Evolutionary conservation across 1,139 yeast species (phyloP).

Genomic region (Tardiomyces blankii): DNA sequence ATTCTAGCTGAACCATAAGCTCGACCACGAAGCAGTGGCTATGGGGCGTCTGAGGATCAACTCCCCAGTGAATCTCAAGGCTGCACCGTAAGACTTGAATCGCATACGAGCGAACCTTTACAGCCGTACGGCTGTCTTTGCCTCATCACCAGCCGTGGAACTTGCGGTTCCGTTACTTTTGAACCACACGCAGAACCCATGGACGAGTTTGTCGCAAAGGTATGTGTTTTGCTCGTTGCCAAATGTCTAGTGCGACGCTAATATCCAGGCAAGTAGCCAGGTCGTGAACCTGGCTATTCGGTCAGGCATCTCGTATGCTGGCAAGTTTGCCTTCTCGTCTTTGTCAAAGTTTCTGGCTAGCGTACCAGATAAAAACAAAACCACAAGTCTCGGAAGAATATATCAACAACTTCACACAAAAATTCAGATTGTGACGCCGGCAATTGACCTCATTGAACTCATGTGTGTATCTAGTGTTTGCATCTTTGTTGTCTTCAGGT

Average conservation of each 20-base stretch:
- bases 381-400: slow-evolving; percentile 32
- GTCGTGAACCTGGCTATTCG: slow-evolving; percentile 73
- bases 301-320: slow-evolving; percentile 67
- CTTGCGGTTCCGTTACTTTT: no score
- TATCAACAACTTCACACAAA: slow-evolving; percentile 44
- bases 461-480: slow-evolving; percentile 19
- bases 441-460: slow-evolving; percentile 59
- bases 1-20: no score
- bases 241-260: no score
- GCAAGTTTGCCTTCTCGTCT: slow-evolving; percentile 63
- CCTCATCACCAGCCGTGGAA: no score
- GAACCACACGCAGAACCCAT: slow-evolving; percentile 3
- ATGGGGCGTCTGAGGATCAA: no score
- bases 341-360: slow-evolving; percentile 47
- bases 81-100: no score
- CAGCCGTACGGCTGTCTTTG: no score
- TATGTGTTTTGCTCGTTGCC: slow-evolving; percentile 2
- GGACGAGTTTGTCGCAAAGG: slow-evolving; percentile 10
- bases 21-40: no score
- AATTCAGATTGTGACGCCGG: slow-evolving; percentile 52
- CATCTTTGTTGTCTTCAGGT: no score
- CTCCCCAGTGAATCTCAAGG: no score
- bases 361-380: slow-evolving; percentile 46
- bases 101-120: no score
- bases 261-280: slow-evolving; percentile 52